Evolutionary conservation across 2,329 filamentous ascomycete genomes (phyloP).

Genomic region (Verticillium klebahnii): DNA sequence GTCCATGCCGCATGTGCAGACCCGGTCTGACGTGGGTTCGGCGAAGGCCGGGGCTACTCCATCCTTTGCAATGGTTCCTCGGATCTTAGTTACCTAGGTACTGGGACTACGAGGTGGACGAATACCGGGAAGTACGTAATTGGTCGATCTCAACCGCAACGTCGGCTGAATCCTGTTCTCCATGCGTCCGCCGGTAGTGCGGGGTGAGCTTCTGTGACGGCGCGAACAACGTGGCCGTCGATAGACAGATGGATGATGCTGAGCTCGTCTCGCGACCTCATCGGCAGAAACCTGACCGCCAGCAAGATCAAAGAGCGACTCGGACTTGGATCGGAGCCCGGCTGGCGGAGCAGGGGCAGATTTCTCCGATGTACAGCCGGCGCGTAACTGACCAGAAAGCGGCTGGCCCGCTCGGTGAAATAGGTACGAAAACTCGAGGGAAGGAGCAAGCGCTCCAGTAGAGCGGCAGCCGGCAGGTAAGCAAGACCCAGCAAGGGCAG

Average conservation of each 20-base stretch:
- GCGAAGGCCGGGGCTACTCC: neutral
- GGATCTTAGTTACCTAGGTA: too few species aligned
- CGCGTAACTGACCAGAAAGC: neutral
- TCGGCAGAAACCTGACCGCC: neutral
- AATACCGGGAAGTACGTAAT: neutral
- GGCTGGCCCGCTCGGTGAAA: neutral
- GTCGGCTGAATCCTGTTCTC: neutral
- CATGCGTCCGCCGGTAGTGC: neutral
- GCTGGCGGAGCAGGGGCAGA: neutral
- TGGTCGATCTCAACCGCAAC: neutral
- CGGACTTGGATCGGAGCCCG: neutral
- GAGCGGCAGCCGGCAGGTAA: neutral
- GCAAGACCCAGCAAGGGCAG: neutral
- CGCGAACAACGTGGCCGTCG: neutral
- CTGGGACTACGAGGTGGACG: neutral
- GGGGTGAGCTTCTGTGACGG: neutral
- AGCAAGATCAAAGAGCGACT: neutral
- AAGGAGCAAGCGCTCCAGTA: slow-evolving; percentile 1
- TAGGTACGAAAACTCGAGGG: neutral
- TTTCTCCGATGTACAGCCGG: neutral
- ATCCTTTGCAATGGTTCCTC: too few species aligned
- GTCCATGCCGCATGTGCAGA: neutral
- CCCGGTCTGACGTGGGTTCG: neutral
- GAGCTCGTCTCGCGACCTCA: too few species aligned
- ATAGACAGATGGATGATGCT: neutral